phyloP scores from a whole-genome alignment of 306 rosid genomes.

The Sesbania bispinosa region DNA sequence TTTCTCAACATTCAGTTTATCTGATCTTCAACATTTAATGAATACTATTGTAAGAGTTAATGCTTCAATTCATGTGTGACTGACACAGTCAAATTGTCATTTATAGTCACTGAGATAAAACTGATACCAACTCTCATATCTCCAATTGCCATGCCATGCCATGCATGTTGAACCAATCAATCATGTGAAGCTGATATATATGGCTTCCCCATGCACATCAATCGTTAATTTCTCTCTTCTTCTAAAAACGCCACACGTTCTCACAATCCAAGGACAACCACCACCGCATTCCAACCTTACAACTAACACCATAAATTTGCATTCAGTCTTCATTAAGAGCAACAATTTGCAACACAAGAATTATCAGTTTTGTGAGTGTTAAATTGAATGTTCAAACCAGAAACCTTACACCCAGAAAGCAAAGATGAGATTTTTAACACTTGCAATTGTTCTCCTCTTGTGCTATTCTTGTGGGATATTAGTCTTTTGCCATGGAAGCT shows the following conservation, averaged over 20 bases:
- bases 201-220: too few species aligned
- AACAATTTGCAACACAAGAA: background rate
- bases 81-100: slow-evolving; percentile 36
- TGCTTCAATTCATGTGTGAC: too few species aligned
- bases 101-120: background rate
- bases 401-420: too few species aligned
- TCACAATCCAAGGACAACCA: slow-evolving; percentile 33
- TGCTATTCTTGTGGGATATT: slow-evolving; percentile 2
- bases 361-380: background rate
- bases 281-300: slow-evolving; percentile 9
- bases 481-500: slow-evolving; percentile 24
- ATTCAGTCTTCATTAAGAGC: background rate
- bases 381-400: too few species aligned
- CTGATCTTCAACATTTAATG: slow-evolving; percentile 19
- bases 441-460: slow-evolving; percentile 21
- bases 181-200: too few species aligned
- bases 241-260: slow-evolving; percentile 20
- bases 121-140: slow-evolving; percentile 15
- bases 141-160: slow-evolving; percentile 23
- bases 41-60: too few species aligned
- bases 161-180: background rate
- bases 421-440: background rate
- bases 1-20: slow-evolving; percentile 2
- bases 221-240: too few species aligned
- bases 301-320: slow-evolving; percentile 4